phyloP scores from a whole-genome alignment of 1,284 basidiomycete genomes.

The Microbotryomycetes sp. region DNA sequence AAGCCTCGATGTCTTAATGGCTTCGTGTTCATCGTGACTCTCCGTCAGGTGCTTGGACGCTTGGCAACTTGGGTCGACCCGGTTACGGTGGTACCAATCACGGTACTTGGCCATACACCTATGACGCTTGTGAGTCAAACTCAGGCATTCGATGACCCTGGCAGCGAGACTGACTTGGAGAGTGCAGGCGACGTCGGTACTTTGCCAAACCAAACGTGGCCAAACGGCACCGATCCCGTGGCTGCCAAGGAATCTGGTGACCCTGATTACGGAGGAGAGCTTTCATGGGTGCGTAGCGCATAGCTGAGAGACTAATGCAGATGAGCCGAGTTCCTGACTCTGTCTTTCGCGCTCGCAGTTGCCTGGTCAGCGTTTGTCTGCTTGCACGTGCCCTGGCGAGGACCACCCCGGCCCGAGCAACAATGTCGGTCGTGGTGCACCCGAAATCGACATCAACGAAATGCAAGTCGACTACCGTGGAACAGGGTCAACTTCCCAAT shows the following conservation, averaged over 20 bases:
- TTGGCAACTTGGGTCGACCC: constrained; percentile 74
- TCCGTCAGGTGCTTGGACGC: constrained; percentile 20
- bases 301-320: constrained; percentile 1
- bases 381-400: constrained; percentile 46
- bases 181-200: constrained; percentile 51
- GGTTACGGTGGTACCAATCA: constrained; percentile 76
- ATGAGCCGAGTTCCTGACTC: constrained; percentile 37
- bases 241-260: constrained; percentile 41
- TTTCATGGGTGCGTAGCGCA: constrained; percentile 35
- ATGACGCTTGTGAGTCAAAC: background rate
- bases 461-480: constrained; percentile 43
- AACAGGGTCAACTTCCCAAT: constrained; percentile 45
- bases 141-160: constrained; percentile 3
- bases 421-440: constrained; percentile 46
- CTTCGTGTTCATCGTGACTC: background rate
- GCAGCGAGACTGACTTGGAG: no score
- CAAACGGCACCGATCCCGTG: constrained; percentile 42
- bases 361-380: constrained; percentile 46
- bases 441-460: constrained; percentile 54
- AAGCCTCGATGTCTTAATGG: background rate
- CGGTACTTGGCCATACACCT: constrained; percentile 50
- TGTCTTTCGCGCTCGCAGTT: constrained; percentile 45
- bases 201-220: constrained; percentile 50
- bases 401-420: constrained; percentile 45
- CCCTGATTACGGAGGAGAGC: constrained; percentile 29